Conservation (phyloP, 2,329 filamentous ascomycete species). For the Fusarium lateritium region DNA sequence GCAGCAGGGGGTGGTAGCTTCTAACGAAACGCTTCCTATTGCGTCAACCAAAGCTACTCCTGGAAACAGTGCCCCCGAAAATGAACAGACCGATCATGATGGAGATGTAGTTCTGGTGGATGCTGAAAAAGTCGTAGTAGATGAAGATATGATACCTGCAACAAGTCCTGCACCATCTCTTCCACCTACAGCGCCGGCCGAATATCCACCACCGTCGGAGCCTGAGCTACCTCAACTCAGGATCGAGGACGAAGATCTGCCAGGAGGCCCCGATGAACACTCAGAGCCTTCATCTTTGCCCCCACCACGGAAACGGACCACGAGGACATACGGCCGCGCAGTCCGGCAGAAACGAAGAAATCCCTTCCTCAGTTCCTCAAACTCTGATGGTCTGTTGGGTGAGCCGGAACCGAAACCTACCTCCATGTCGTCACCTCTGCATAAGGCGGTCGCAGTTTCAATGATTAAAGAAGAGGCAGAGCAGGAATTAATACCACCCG, state of each 20-base stretch:
- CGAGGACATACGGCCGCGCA: slow-evolving; percentile 45
- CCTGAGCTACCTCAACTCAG: slow-evolving; percentile 55
- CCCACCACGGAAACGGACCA: slow-evolving; percentile 36
- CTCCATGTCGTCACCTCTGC: slow-evolving; percentile 31
- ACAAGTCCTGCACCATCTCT: slow-evolving; percentile 56
- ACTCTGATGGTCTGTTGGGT: slow-evolving; percentile 43
- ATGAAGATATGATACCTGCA: slow-evolving; percentile 58
- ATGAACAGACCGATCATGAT: slow-evolving; percentile 24
- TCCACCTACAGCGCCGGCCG: slow-evolving; percentile 44
- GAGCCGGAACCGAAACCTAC: slow-evolving; percentile 30
- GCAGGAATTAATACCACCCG: background rate
- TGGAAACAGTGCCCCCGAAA: slow-evolving; percentile 35
- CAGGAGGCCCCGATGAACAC: slow-evolving; percentile 27
- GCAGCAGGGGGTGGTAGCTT: slow-evolving; percentile 44
- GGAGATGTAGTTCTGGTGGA: slow-evolving; percentile 26
- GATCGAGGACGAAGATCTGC: slow-evolving; percentile 37
- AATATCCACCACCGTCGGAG: slow-evolving; percentile 47
- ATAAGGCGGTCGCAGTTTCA: slow-evolving; percentile 15
- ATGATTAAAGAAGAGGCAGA: slow-evolving; percentile 29
- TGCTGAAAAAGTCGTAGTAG: slow-evolving; percentile 35
- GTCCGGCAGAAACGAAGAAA: slow-evolving; percentile 41
- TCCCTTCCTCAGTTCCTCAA: slow-evolving; percentile 52
- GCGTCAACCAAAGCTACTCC: slow-evolving; percentile 56
- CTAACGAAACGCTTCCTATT: slow-evolving; percentile 45
- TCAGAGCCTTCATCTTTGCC: slow-evolving; percentile 51